A percentile compares a stretch with the other conserved stretches of the same genome.
Evolutionary conservation across 345 rosid genomes (phyloP).

Genomic region (Crucihimalaya himalaica): DNA sequence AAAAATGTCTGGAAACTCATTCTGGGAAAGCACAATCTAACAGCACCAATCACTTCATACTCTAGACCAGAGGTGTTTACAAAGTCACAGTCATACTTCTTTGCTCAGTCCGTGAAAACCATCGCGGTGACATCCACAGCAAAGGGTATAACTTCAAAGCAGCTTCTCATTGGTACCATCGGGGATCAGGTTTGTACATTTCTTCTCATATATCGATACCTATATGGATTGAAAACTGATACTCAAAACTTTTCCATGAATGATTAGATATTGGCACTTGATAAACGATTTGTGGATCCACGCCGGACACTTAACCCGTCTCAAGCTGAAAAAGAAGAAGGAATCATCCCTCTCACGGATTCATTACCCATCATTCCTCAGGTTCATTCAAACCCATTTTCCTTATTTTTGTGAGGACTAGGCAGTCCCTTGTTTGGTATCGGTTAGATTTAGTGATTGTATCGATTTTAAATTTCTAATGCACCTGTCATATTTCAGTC

Average conservation of each 20-base stretch:
- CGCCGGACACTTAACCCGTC: slow-evolving; percentile 92
- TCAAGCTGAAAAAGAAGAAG: slow-evolving; percentile 97
- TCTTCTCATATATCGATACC: not conserved
- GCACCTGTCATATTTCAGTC: slow-evolving; percentile 48
- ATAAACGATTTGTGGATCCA: slow-evolving; percentile 93
- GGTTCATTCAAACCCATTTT: slow-evolving; percentile 48
- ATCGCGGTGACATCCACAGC: slow-evolving; percentile 89
- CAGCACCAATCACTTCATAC: slow-evolving; percentile 76
- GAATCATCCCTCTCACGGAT: slow-evolving; percentile 88
- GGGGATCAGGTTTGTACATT: slow-evolving; percentile 52
- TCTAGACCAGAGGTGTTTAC: slow-evolving; percentile 87
- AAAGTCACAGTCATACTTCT: slow-evolving; percentile 92
- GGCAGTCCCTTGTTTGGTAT: not conserved
- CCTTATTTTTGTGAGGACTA: not conserved
- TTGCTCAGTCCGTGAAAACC: slow-evolving; percentile 84
- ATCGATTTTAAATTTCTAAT: not conserved
- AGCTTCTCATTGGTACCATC: slow-evolving; percentile 92
- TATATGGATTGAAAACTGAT: slow-evolving; percentile 6
- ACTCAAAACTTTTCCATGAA: not conserved
- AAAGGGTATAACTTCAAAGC: slow-evolving; percentile 98
- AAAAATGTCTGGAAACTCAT: slow-evolving; percentile 91
- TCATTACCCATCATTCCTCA: slow-evolving; percentile 89
- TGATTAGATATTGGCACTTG: slow-evolving; percentile 49
- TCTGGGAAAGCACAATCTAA: slow-evolving; percentile 94
- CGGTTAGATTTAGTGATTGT: not conserved